Percentiles rank a stretch among this genome's conserved stretches.
These are phyloP conservation scores for Zelonia costaricensis DNA, from an alignment of 208 protist genomes.

Conservation along the genomic window DNA sequence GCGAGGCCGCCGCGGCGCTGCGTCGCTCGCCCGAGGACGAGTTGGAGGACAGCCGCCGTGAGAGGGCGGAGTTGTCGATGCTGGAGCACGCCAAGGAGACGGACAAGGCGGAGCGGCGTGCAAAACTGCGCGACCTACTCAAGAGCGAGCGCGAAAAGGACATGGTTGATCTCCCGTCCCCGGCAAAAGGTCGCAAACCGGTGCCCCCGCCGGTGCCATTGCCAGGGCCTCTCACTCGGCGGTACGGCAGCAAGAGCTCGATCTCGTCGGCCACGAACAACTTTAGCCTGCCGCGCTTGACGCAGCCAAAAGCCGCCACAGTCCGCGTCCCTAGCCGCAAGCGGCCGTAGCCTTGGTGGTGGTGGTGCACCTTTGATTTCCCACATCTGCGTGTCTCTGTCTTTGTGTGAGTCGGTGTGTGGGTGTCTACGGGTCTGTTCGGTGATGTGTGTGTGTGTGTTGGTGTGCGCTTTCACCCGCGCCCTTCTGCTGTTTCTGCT, in stretches of 20 bases:
- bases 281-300: constrained; percentile 7
- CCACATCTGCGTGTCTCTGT: not conserved
- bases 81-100: constrained; percentile 87
- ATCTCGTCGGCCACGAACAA: not conserved
- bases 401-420: not conserved
- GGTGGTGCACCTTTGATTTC: too few relatives aligned
- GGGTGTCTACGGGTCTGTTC: not conserved
- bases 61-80: constrained; percentile 70
- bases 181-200: constrained; percentile 15
- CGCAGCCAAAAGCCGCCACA: not conserved
- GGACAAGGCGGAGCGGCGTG: constrained; percentile 85
- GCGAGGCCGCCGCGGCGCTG: not conserved
- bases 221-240: not conserved
- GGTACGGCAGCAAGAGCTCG: not conserved
- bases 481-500: too few relatives aligned
- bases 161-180: constrained; percentile 36
- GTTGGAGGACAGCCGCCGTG: constrained; percentile 58
- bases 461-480: too few relatives aligned
- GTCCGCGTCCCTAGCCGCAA: not conserved
- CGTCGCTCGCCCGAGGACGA: constrained; percentile 31
- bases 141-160: constrained; percentile 84
- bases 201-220: not conserved
- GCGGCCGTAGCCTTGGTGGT: too few relatives aligned
- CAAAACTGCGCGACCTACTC: constrained; percentile 86
- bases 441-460: too few relatives aligned